phyloP scores from a whole-genome alignment of 345 rosid species.

The Linum lewisii region DNA sequence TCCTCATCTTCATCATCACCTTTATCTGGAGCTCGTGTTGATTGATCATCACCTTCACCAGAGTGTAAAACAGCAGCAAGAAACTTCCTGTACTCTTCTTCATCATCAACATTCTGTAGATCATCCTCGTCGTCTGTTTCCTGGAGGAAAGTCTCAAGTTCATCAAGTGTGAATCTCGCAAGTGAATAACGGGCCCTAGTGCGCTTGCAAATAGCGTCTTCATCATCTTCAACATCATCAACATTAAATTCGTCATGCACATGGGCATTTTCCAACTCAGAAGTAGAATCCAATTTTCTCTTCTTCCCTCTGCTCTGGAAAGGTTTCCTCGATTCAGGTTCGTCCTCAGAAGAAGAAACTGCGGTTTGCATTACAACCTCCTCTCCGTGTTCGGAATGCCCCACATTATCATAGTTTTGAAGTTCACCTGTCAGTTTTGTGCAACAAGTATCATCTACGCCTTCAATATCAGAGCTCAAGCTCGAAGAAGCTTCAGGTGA shows the following conservation, averaged over 20 bases:
- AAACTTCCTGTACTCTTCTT: constrained; percentile 82
- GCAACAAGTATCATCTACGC: constrained; percentile 26
- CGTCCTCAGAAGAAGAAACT: constrained; percentile 18
- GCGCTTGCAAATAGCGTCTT: constrained; percentile 79
- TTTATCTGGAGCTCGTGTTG: constrained; percentile 27
- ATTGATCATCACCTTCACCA: constrained; percentile 39
- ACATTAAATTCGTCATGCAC: constrained; percentile 14
- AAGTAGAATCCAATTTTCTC: constrained; percentile 15
- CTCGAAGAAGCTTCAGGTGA: constrained; percentile 84
- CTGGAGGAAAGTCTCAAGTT: constrained; percentile 89
- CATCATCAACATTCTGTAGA: constrained; percentile 74
- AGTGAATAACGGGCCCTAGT: constrained; percentile 89
- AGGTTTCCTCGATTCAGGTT: constrained; percentile 6
- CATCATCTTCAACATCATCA: constrained; percentile 25
- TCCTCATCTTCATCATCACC: constrained; percentile 79
- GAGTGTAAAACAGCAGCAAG: constrained; percentile 76
- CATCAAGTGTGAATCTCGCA: constrained; percentile 78
- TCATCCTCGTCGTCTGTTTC: constrained; percentile 93
- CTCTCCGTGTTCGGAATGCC: constrained; percentile 28
- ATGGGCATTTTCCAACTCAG: constrained; percentile 13
- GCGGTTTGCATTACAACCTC: constrained; percentile 28
- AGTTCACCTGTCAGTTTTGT: constrained; percentile 10
- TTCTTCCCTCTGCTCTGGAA: constrained; percentile 10
- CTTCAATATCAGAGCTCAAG: constrained; percentile 71
- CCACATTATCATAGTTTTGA: constrained; percentile 19